Percentiles rank a stretch among this genome's conserved stretches.
phyloP scores from a whole-genome alignment of 2,329 filamentous ascomycete genomes.

The Teratosphaeria pseudoeucalypti region DNA sequence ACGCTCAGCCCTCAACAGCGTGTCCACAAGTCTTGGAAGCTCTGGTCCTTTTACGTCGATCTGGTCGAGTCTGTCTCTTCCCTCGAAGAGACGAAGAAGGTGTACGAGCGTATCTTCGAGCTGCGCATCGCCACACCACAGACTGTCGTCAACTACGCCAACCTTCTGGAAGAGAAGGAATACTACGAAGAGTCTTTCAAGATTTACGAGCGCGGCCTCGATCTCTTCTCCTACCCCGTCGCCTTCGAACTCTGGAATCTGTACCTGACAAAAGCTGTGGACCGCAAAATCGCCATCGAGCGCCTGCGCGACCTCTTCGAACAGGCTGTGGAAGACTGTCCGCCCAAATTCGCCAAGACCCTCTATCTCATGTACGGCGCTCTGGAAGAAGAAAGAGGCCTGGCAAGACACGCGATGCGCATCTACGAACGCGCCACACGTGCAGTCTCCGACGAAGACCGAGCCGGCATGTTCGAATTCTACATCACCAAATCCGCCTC shows the following conservation, averaged over 20 bases:
- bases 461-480: constrained; percentile 97
- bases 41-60: constrained; percentile 99
- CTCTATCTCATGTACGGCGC: constrained; percentile 98
- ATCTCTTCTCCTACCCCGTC: constrained; percentile 97
- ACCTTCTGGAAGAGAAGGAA: constrained; percentile 82
- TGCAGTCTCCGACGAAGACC: constrained; percentile 87
- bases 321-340: constrained; percentile 89
- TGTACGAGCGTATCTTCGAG: constrained; percentile 97
- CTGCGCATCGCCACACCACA: constrained; percentile 95
- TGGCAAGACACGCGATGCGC: constrained; percentile 93
- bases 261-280: constrained; percentile 93
- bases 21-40: constrained; percentile 97
- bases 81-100: constrained; percentile 81
- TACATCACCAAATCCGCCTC: constrained; percentile 98
- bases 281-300: constrained; percentile 92
- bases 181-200: constrained; percentile 99
- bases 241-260: constrained; percentile 98
- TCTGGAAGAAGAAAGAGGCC: constrained; percentile 85
- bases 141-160: constrained; percentile 97
- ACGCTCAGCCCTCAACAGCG: constrained; percentile 86
- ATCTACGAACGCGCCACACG: constrained; percentile 97
- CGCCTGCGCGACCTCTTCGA: constrained; percentile 90
- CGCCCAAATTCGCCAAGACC: constrained; percentile 89
- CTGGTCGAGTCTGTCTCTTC: constrained; percentile 89
- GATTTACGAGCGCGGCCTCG: constrained; percentile 85